These are phyloP conservation scores for Tuber umbilicatum DNA, from an alignment of 495 filamentous ascomycete genomes.

Conservation along the genomic window DNA sequence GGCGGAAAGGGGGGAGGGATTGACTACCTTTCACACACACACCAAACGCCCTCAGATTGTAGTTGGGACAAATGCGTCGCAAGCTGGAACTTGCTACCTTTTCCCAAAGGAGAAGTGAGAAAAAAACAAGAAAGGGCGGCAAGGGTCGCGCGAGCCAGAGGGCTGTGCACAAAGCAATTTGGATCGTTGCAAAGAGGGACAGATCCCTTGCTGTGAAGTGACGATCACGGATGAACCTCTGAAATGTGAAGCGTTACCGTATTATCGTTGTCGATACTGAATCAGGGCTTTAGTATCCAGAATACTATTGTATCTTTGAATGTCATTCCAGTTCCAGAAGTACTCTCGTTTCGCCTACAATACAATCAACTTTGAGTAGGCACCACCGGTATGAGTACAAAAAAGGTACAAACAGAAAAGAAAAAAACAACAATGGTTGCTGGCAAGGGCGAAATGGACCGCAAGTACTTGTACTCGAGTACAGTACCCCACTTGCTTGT, in stretches of 20 bases:
- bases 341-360: neutral
- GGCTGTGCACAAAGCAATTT: conserved; percentile 22
- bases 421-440: neutral
- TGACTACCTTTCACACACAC: conserved; percentile 1
- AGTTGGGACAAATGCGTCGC: conserved; percentile 22
- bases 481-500: neutral
- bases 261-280: neutral
- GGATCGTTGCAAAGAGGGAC: neutral
- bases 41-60: neutral
- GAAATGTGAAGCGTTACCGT: neutral
- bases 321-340: neutral
- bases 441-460: neutral
- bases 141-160: conserved; percentile 28
- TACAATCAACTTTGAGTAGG: neutral
- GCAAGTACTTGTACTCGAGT: neutral
- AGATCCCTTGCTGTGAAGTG: neutral
- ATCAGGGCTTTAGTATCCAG: neutral
- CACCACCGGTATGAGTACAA: neutral
- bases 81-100: conserved; percentile 24
- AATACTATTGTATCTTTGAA: neutral
- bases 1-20: conserved; percentile 13
- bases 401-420: neutral
- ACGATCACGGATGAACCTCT: neutral
- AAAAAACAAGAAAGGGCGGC: conserved; percentile 29
- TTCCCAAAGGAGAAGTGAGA: conserved; percentile 26